Evolutionary conservation across 116 monocot species (phyloP).

Genomic region (Trichopus zeylanicus): DNA sequence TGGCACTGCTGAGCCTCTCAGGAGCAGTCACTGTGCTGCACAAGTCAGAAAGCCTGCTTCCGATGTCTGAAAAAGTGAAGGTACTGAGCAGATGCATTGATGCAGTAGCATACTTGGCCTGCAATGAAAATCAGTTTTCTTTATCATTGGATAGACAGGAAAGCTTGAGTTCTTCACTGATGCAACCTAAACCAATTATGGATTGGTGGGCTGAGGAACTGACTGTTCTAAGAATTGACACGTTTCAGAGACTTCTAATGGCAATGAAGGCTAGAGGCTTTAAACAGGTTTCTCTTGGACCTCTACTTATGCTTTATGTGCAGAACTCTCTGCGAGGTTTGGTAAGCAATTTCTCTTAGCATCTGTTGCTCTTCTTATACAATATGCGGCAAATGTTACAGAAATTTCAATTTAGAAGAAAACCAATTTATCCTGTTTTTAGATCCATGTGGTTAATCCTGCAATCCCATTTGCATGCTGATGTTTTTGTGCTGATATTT

Average conservation of each 20-base stretch:
- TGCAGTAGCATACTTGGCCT: constrained; percentile 45
- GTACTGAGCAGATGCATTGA: constrained; percentile 68
- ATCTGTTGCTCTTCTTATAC: no score
- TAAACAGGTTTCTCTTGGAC: constrained; percentile 52
- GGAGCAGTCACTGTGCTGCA: constrained; percentile 55
- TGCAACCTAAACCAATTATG: constrained; percentile 26
- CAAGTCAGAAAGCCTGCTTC: constrained; percentile 50
- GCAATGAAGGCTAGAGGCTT: constrained; percentile 63
- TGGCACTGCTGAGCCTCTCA: constrained; percentile 40
- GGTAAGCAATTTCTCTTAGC: constrained; percentile 26
- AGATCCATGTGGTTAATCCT: no score
- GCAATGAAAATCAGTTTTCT: constrained; percentile 31
- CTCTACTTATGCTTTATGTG: constrained; percentile 83
- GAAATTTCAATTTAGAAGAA: no score
- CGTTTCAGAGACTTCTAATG: constrained; percentile 56
- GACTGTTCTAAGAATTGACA: constrained; percentile 53
- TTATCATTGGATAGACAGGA: constrained; percentile 6
- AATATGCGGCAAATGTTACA: no score
- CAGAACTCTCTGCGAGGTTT: constrained; percentile 78
- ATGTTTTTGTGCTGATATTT: not conserved
- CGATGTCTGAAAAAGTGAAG: constrained; percentile 52
- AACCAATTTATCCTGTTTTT: no score
- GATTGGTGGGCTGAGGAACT: constrained; percentile 89
- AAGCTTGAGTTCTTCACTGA: not conserved
- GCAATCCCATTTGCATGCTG: no score